Percentiles rank a stretch among this genome's conserved stretches.
phyloP scores from a whole-genome alignment of 805 yeast genomes.

The Ogataea minuta region DNA sequence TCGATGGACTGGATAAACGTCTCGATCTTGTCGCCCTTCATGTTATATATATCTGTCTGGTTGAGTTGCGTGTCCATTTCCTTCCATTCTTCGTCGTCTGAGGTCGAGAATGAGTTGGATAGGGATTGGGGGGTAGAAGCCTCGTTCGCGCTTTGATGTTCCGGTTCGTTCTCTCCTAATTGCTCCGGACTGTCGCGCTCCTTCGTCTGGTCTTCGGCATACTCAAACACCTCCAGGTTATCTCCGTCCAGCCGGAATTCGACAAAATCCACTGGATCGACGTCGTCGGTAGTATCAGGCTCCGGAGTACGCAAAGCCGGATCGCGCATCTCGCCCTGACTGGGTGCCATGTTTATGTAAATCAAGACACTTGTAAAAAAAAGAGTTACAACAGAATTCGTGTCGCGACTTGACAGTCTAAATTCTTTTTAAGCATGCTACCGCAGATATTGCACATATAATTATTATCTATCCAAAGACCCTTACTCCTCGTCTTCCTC shows the following conservation, averaged over 20 bases:
- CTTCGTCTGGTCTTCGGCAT: slow-evolving; percentile 13
- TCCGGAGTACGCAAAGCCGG: slow-evolving; percentile 7
- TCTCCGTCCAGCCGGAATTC: slow-evolving; percentile 28
- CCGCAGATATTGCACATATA: no score
- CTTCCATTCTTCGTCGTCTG: slow-evolving; percentile 68
- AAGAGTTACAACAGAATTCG: no score
- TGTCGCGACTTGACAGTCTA: no score
- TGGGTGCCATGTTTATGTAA: no score
- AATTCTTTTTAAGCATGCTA: no score
- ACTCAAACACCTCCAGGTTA: slow-evolving; percentile 21
- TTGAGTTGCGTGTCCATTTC: slow-evolving; percentile 82
- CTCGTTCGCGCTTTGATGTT: background rate
- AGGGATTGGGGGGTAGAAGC: slow-evolving; percentile 3
- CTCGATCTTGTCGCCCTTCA: slow-evolving; percentile 65
- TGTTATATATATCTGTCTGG: slow-evolving; percentile 69
- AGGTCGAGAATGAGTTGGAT: background rate
- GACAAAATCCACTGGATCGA: slow-evolving; percentile 20
- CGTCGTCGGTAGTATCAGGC: background rate
- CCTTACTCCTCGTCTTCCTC: slow-evolving; percentile 81
- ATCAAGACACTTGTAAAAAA: no score
- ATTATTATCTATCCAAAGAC: background rate
- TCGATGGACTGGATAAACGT: slow-evolving; percentile 32
- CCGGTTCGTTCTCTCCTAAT: background rate
- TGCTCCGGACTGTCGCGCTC: background rate
- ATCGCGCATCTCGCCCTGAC: background rate